phyloP scores from a whole-genome alignment of 257 asterid genomes.

The Przewalskia tangutica region DNA sequence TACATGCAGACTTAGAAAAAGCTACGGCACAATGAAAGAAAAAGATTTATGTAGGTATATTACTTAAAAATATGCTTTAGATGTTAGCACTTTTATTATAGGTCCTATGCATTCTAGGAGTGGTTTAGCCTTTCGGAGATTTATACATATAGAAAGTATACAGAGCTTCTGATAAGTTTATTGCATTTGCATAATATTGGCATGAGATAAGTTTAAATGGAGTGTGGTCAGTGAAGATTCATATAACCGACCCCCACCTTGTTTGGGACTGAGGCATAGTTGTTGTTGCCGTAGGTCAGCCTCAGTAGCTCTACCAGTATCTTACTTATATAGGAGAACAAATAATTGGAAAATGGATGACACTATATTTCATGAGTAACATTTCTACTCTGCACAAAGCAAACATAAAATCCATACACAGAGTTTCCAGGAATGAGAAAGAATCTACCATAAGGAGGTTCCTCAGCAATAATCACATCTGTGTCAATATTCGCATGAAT shows the following conservation, averaged over 20 bases:
- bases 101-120: not conserved
- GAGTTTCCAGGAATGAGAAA: not conserved
- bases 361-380: not conserved
- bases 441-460: constrained; percentile 83
- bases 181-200: not conserved
- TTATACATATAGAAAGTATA: not conserved
- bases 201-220: not conserved
- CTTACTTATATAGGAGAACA: not conserved
- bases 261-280: not conserved
- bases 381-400: not conserved
- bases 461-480: constrained; percentile 97
- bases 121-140: not conserved
- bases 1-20: no score
- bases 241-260: not conserved
- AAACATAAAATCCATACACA: not conserved
- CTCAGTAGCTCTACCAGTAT: not conserved
- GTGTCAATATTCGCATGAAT: constrained; percentile 99
- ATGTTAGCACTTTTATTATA: not conserved
- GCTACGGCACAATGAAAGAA: no score
- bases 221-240: not conserved
- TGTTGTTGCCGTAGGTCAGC: not conserved
- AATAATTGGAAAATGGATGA: not conserved
- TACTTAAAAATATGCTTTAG: no score
- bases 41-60: no score
- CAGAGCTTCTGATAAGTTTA: not conserved